phyloP scores from a whole-genome alignment of 176 grass and related monocot species.

The Carex myosuroides region DNA sequence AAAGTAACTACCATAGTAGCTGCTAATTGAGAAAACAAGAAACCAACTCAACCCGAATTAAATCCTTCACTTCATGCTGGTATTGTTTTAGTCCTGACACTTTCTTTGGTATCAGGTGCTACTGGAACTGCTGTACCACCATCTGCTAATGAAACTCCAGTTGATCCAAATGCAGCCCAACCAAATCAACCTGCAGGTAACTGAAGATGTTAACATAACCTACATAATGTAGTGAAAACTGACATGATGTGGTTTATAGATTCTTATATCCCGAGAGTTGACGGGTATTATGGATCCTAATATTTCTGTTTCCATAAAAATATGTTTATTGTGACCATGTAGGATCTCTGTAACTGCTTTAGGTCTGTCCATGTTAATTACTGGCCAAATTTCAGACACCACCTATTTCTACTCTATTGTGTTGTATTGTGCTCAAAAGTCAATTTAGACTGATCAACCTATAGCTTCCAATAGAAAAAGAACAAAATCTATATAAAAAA shows the following conservation, averaged over 20 bases:
- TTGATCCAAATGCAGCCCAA: conserved; percentile 10
- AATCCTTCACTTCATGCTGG: neutral
- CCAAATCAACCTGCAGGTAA: conserved; percentile 22
- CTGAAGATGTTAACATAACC: neutral
- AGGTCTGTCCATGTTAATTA: neutral
- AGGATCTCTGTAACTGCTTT: neutral
- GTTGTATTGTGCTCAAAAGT: neutral
- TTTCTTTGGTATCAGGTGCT: conserved; percentile 4
- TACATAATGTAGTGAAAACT: neutral
- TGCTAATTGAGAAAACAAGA: neutral
- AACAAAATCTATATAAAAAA: neutral
- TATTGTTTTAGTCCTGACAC: neutral
- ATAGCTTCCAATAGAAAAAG: neutral
- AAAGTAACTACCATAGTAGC: neutral
- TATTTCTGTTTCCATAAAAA: neutral
- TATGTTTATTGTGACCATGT: neutral
- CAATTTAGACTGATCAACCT: neutral
- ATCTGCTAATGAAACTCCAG: neutral
- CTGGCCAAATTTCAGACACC: neutral
- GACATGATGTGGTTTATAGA: neutral
- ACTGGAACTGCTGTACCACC: conserved; percentile 9
- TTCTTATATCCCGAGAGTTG: neutral
- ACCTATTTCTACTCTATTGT: neutral
- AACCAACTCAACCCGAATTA: neutral
- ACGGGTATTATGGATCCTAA: neutral